phyloP scores from a whole-genome alignment of 73 alveolate species.

The Symbiodinium pilosum region DNA sequence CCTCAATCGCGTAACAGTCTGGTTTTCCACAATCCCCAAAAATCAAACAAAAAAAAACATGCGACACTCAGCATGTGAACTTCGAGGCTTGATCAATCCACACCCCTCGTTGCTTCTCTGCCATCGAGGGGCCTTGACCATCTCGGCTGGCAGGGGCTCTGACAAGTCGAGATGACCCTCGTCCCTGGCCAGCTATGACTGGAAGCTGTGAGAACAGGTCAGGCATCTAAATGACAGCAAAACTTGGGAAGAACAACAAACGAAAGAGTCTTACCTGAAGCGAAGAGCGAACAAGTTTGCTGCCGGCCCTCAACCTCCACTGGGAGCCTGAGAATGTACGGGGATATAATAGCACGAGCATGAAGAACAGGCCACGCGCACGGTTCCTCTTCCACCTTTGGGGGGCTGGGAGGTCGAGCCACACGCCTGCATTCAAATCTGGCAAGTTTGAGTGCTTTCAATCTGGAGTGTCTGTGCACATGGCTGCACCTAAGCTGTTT shows the following conservation, averaged over 20 bases:
- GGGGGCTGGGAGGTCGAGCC: neutral
- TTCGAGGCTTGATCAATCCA: neutral
- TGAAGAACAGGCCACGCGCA: neutral
- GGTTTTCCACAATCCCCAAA: neutral
- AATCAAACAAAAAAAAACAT: neutral
- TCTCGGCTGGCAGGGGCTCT: neutral
- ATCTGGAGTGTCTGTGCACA: too few species aligned
- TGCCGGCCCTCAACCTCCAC: too few species aligned
- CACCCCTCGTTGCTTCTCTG: neutral
- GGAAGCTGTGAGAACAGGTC: too few species aligned
- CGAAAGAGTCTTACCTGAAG: too few species aligned
- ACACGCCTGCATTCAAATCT: neutral
- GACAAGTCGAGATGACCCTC: neutral
- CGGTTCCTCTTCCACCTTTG: neutral
- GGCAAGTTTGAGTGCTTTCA: too few species aligned
- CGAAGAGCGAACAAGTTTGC: too few species aligned
- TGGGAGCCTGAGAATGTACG: too few species aligned
- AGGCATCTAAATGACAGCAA: too few species aligned
- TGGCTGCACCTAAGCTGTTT: too few species aligned
- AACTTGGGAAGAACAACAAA: too few species aligned
- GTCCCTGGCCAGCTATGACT: constrained; percentile 8
- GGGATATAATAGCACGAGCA: too few species aligned
- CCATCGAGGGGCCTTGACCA: neutral
- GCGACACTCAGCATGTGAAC: neutral
- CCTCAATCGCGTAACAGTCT: too few species aligned